phyloP scores from a whole-genome alignment of 208 protist species.

The Phytomonas francai region DNA sequence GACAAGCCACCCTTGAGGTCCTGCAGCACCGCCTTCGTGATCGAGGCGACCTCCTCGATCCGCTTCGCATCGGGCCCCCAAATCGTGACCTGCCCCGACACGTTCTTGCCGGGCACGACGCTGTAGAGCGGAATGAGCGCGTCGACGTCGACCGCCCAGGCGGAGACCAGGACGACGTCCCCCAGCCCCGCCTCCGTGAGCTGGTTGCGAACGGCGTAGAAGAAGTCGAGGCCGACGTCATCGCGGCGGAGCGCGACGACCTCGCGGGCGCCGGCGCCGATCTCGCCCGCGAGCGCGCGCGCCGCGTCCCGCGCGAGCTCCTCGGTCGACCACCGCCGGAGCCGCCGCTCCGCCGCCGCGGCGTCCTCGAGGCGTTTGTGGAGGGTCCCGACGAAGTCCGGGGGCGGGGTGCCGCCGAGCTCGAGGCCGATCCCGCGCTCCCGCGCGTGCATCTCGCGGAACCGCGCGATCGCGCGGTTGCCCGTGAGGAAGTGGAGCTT shows the following conservation, averaged over 20 bases:
- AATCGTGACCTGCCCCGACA: conserved; percentile 59
- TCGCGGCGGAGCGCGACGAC: conserved; percentile 41
- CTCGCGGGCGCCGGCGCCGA: neutral
- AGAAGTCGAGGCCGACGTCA: conserved; percentile 63
- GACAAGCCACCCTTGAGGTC: conserved; percentile 65
- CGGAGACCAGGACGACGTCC: conserved; percentile 38
- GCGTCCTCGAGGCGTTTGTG: conserved; percentile 39
- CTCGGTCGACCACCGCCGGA: conserved; percentile 33
- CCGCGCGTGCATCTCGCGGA: conserved; percentile 53
- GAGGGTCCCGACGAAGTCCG: conserved; percentile 43
- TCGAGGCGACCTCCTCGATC: conserved; percentile 26
- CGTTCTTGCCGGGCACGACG: conserved; percentile 19
- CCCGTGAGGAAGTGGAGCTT: conserved; percentile 79
- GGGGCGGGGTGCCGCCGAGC: conserved; percentile 50
- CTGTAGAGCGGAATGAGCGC: neutral
- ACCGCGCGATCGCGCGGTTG: conserved; percentile 35
- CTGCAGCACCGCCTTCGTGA: conserved; percentile 30
- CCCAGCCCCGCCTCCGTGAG: conserved; percentile 24
- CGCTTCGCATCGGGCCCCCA: conserved; percentile 28
- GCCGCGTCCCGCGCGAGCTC: conserved; percentile 45
- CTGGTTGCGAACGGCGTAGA: conserved; percentile 27
- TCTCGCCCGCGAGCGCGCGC: conserved; percentile 22
- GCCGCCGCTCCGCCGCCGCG: conserved; percentile 37
- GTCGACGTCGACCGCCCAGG: conserved; percentile 32
- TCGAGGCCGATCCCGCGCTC: conserved; percentile 52